Evolutionary conservation across 2,329 filamentous ascomycete genomes (phyloP), one percentile per base, ranked within the genome.

Genomic region (Xylariales sp.): DNA sequence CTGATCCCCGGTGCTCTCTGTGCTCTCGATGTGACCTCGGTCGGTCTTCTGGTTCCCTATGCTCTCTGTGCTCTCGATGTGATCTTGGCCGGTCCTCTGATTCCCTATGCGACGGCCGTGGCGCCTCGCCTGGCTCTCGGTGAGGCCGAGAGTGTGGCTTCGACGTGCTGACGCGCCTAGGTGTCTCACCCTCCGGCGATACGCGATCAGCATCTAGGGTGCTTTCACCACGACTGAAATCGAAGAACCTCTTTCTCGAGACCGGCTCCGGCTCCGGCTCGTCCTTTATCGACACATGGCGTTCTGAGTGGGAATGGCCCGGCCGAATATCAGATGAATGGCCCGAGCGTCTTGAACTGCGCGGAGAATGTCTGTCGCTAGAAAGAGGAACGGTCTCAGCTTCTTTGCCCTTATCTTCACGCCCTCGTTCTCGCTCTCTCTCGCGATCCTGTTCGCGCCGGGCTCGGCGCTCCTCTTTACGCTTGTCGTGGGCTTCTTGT

Each of bases 401-500:
- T 28, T 78, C 79, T 46, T 80, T 79, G 61, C 79, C 79, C 72
- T 80, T 83, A 62, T 73, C 71, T 43, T 79, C 78, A 41, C 3
- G 16, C 32, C 49, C 49, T 41, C 46, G 55, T 30, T 57, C 45
- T 36, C 53, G 58, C 23, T 69, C 69, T 14, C 10, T 14, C 32
- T 60, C 64, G 12, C 53, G 54, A 14, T 69, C 62, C 5, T 16
- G 48, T 56, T 68, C 54, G 30, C 32, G 67, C 48, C 77, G 78
- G 16, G 76, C 76, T 50, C 78, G 82, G 34, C 83, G 82, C 71
- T 86, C 84, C 59, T 81, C 82, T 75, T 83, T 86, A 66, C 82
- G 81, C 69, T 75, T 82, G 1, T 87, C 85, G 62, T 86, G 83
- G 1, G 81, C 83, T 16, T 80, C 83, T 67, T 85, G 84, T 71